Evolutionary conservation across 176 grass and related monocot genomes (phyloP).

Genomic region (Carex kokanica): DNA sequence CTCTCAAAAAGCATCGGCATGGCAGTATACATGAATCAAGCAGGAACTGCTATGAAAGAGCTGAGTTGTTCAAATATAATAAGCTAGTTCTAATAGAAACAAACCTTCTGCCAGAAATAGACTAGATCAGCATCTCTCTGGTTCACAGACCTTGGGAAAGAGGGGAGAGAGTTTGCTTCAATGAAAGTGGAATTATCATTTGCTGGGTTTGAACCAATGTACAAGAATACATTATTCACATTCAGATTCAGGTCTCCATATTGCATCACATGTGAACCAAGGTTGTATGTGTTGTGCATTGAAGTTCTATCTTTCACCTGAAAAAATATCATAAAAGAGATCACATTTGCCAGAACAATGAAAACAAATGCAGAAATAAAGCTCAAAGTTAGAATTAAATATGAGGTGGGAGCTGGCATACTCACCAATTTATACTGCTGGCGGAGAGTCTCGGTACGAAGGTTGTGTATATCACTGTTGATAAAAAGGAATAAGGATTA

Average conservation of each 20-base stretch:
- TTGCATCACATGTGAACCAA: conserved; percentile 96
- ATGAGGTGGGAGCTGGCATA: not conserved
- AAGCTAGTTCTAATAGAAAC: conserved; percentile 5
- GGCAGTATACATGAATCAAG: not conserved
- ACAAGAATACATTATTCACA: conserved; percentile 50
- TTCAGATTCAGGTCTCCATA: conserved; percentile 65
- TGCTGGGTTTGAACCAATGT: conserved; percentile 86
- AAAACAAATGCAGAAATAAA: conserved; percentile 2
- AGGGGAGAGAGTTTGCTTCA: conserved; percentile 58
- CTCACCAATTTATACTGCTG: conserved; percentile 84
- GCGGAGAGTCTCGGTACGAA: conserved; percentile 73
- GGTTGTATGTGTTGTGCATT: conserved; percentile 38
- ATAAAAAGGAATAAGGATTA: conserved; percentile 22
- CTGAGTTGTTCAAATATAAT: not conserved
- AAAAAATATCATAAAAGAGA: conserved; percentile 17
- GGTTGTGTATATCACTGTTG: conserved; percentile 81
- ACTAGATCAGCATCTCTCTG: conserved; percentile 95
- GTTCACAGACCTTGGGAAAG: conserved; percentile 58
- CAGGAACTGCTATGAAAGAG: not conserved
- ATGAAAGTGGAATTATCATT: conserved; percentile 67
- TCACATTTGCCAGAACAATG: not conserved
- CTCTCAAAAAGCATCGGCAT: no score
- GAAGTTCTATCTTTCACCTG: conserved; percentile 82
- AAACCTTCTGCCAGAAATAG: conserved; percentile 95
- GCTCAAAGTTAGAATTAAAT: not conserved